These are phyloP conservation scores for Schwanniomyces sp. DNA, from an alignment of 805 yeast genomes.

Conservation along the genomic window DNA sequence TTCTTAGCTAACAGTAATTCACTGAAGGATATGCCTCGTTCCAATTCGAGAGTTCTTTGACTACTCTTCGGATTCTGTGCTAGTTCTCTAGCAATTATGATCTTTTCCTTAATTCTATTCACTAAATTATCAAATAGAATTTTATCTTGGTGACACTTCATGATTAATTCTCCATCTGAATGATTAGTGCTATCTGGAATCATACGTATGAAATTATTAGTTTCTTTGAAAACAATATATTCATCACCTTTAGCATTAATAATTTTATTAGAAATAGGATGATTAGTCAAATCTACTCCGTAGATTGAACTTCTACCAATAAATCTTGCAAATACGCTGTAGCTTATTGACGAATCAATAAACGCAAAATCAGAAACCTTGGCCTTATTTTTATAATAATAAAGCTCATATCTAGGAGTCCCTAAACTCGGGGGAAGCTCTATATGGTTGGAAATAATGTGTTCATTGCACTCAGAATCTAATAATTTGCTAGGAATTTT, in stretches of 20 bases:
- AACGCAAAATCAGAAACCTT: constrained; percentile 28
- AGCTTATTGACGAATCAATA: constrained; percentile 24
- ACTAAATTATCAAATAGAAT: constrained; percentile 22
- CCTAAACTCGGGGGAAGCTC: constrained; percentile 39
- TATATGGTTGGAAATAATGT: constrained; percentile 24
- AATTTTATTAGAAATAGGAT: constrained; percentile 20
- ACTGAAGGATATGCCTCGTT: constrained; percentile 4
- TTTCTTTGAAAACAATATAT: constrained; percentile 36
- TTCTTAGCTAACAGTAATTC: constrained; percentile 9
- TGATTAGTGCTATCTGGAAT: constrained; percentile 17
- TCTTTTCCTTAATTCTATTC: constrained; percentile 25
- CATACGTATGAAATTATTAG: constrained; percentile 22
- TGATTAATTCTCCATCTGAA: constrained; percentile 13
- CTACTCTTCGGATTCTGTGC: constrained; percentile 10
- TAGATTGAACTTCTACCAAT: constrained; percentile 37
- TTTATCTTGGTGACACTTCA: constrained; percentile 17
- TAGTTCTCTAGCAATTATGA: constrained; percentile 22
- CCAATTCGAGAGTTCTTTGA: constrained; percentile 11
- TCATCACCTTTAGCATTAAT: constrained; percentile 39
- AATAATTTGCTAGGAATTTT: constrained; percentile 13
- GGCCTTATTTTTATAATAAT: constrained; percentile 1
- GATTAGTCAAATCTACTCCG: constrained; percentile 14
- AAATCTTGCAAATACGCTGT: constrained; percentile 36
- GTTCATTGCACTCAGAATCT: background rate
- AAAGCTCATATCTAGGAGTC: constrained; percentile 12